phyloP scores from a whole-genome alignment of 2,329 filamentous ascomycete genomes.

The Colletotrichum limetticola region DNA sequence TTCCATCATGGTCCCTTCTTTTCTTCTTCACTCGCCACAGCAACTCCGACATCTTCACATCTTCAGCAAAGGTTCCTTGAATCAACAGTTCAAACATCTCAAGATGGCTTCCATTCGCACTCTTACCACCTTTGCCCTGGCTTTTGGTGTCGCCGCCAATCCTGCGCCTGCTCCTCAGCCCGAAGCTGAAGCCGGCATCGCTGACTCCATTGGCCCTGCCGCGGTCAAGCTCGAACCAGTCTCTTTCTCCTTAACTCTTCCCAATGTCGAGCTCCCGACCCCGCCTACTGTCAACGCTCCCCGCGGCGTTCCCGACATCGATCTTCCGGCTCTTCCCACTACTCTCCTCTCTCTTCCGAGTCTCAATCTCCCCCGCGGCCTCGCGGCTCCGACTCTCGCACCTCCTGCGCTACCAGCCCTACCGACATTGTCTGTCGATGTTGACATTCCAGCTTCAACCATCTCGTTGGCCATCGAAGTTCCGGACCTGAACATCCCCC shows the following conservation, averaged over 20 bases:
- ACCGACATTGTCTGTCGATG: background rate
- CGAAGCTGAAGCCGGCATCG: background rate
- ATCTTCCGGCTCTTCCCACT: background rate
- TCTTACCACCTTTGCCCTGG: conserved; percentile 1
- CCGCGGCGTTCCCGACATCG: background rate
- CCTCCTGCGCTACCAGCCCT: background rate
- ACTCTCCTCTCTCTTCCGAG: background rate
- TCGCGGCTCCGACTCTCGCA: background rate
- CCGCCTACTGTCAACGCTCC: background rate
- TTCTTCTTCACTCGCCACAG: background rate
- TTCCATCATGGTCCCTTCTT: background rate
- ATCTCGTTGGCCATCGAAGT: background rate
- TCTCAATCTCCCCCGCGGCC: background rate
- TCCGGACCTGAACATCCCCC: background rate
- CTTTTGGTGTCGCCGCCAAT: conserved; percentile 7
- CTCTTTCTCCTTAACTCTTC: background rate
- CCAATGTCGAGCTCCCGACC: background rate
- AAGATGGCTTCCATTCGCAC: conserved; percentile 23
- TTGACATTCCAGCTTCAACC: background rate
- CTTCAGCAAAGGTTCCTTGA: background rate
- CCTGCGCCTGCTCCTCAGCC: background rate
- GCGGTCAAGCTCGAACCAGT: background rate
- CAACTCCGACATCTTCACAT: background rate
- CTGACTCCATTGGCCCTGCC: background rate
- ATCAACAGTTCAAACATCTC: background rate